Evolutionary conservation across 192 early-diverging fungal genomes (phyloP).

Genomic region (Rhizophlyctis rosea): DNA sequence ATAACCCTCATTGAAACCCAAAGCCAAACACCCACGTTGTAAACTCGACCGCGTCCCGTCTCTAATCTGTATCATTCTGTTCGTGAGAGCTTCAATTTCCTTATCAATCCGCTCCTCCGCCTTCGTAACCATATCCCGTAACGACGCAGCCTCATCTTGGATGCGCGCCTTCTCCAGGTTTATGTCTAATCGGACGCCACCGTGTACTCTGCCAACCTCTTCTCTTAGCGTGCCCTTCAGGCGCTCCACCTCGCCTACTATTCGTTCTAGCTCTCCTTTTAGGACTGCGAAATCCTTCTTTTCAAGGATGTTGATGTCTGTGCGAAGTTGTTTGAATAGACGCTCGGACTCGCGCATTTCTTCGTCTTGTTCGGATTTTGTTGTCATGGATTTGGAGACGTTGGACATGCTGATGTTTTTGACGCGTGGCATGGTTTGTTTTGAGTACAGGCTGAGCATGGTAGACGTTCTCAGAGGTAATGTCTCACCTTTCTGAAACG

Average conservation of each 20-base stretch:
- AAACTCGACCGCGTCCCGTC: conserved; percentile 20
- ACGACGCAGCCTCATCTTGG: conserved; percentile 66
- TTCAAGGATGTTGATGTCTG: conserved; percentile 79
- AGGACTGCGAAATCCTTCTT: conserved; percentile 80
- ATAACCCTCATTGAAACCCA: not conserved
- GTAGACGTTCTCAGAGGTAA: not conserved
- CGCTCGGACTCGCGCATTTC: conserved; percentile 59
- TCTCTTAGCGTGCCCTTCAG: conserved; percentile 72
- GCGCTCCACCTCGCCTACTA: conserved; percentile 75
- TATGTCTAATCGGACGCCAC: conserved; percentile 76
- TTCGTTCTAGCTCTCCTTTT: conserved; percentile 72
- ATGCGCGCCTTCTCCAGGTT: conserved; percentile 89
- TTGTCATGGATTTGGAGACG: conserved; percentile 64
- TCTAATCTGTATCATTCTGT: conserved; percentile 28
- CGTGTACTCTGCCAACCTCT: conserved; percentile 78
- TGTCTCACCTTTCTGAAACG: conserved; percentile 59
- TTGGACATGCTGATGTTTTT: conserved; percentile 51
- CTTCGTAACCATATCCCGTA: conserved; percentile 27
- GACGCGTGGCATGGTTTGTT: not conserved
- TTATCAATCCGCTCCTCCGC: conserved; percentile 37
- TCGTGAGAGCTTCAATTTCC: conserved; percentile 32
- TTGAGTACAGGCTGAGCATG: not conserved
- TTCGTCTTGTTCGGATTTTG: conserved; percentile 79
- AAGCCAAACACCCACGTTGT: conserved; percentile 17
- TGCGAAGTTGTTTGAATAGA: conserved; percentile 78